Evolutionary conservation across 495 filamentous ascomycete genomes (phyloP).

Genomic region (Penicillium chermesinum): DNA sequence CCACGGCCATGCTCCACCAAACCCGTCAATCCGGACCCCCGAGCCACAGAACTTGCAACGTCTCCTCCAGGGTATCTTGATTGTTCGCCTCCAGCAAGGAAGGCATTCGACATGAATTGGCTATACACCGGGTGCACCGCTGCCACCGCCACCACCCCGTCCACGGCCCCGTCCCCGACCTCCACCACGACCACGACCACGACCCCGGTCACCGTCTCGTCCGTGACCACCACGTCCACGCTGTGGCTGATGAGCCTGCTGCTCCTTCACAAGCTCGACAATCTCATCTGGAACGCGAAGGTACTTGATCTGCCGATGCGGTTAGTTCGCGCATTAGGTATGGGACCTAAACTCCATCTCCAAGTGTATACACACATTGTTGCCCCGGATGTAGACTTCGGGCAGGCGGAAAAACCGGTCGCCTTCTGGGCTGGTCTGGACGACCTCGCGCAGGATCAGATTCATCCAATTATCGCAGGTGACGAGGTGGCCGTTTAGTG

Average conservation of each 20-base stretch:
- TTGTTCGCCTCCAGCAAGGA: constrained; percentile 18
- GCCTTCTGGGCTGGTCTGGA: constrained; percentile 94
- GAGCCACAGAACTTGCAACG: constrained; percentile 24
- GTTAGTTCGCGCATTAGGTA: constrained; percentile 1
- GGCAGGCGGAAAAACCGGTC: constrained; percentile 87
- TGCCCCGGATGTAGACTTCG: constrained; percentile 93
- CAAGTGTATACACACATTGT: constrained; percentile 63
- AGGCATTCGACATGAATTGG: constrained; percentile 3
- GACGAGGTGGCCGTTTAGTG: constrained; percentile 90
- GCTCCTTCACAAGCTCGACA: constrained; percentile 87
- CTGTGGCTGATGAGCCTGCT: constrained; percentile 64
- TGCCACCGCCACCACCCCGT: constrained; percentile 10
- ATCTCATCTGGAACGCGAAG: constrained; percentile 93
- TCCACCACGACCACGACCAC: constrained; percentile 24
- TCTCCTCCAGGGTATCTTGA: constrained; percentile 42
- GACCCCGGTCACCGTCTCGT: constrained; percentile 19
- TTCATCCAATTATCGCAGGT: constrained; percentile 99
- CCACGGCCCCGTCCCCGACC: constrained; percentile 21
- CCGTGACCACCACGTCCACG: constrained; percentile 38
- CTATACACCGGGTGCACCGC: constrained; percentile 16
- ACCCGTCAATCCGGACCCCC: constrained; percentile 26
- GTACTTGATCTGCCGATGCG: constrained; percentile 80
- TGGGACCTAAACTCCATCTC: neutral
- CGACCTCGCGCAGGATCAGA: constrained; percentile 89
- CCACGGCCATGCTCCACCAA: constrained; percentile 43